Conservation (phyloP, 169 alveolate species). For the Miamiensis avidus region DNA sequence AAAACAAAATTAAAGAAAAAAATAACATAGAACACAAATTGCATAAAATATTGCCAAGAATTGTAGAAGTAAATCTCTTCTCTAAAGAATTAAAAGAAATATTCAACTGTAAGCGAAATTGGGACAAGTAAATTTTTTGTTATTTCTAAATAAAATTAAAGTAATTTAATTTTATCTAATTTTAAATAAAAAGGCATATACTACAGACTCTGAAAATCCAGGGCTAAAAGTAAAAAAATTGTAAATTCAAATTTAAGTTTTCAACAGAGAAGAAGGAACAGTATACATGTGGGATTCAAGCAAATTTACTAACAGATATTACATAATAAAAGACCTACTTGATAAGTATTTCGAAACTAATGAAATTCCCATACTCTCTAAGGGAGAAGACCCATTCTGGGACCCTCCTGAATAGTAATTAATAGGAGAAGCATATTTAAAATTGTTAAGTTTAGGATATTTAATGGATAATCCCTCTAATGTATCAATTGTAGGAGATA, state of each 20-base stretch:
- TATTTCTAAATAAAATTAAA: conserved; percentile 20
- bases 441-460: conserved; percentile 69
- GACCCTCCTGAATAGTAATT: conserved; percentile 51
- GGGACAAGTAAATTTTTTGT: not conserved
- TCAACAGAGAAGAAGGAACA: conserved; percentile 46
- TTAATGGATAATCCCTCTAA: conserved; percentile 58
- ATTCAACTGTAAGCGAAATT: conserved; percentile 31
- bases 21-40: conserved; percentile 33
- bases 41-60: conserved; percentile 34
- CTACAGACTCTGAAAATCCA: too few species aligned
- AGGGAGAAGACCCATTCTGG: conserved; percentile 54
- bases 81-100: conserved; percentile 43
- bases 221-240: too few species aligned
- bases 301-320: conserved; percentile 43
- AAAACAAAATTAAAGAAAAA: conserved; percentile 34
- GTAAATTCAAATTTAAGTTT: conserved; percentile 34
- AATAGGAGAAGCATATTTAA: conserved; percentile 35
- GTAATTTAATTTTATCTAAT: conserved; percentile 3
- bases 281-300: conserved; percentile 43
- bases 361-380: conserved; percentile 13
- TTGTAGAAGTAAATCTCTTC: conserved; percentile 38
- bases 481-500: conserved; percentile 54
- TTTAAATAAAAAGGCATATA: too few species aligned
- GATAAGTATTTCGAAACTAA: conserved; percentile 44
- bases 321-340: conserved; percentile 37